phyloP scores from a whole-genome alignment of 2,329 filamentous ascomycete genomes.

The Trichoderma atroviride region DNA sequence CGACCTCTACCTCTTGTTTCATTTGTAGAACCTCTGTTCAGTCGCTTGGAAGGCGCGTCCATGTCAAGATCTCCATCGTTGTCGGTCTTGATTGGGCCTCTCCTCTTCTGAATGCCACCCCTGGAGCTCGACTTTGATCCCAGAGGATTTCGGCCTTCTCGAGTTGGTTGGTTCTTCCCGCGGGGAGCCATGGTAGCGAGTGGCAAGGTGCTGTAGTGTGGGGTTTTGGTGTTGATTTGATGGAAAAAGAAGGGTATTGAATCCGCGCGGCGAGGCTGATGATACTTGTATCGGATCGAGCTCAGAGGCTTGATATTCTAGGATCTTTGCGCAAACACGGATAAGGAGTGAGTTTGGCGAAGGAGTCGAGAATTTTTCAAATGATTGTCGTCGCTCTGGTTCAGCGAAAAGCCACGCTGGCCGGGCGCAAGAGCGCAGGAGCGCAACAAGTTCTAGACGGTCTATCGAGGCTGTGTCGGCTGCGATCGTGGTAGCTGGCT shows the following conservation, averaged over 20 bases:
- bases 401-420: background rate
- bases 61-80: slow-evolving; percentile 64
- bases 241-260: background rate
- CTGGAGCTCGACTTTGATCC: slow-evolving; percentile 42
- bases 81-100: slow-evolving; percentile 48
- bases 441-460: background rate
- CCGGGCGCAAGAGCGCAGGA: background rate
- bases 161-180: slow-evolving; percentile 35
- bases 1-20: slow-evolving; percentile 38
- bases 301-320: background rate
- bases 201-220: background rate
- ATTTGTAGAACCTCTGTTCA: slow-evolving; percentile 37
- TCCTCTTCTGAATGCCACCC: slow-evolving; percentile 53
- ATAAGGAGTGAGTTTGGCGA: background rate
- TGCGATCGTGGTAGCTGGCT: background rate
- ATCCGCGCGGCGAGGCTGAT: background rate
- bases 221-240: background rate
- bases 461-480: background rate
- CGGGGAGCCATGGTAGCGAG: slow-evolving; percentile 40
- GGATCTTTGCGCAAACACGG: background rate
- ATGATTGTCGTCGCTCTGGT: background rate
- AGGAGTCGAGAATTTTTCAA: background rate
- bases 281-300: background rate
- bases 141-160: slow-evolving; percentile 38
- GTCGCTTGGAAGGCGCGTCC: slow-evolving; percentile 46